Conservation (phyloP, 192 early-diverging fungal species). For the Geosiphon pyriformis region DNA sequence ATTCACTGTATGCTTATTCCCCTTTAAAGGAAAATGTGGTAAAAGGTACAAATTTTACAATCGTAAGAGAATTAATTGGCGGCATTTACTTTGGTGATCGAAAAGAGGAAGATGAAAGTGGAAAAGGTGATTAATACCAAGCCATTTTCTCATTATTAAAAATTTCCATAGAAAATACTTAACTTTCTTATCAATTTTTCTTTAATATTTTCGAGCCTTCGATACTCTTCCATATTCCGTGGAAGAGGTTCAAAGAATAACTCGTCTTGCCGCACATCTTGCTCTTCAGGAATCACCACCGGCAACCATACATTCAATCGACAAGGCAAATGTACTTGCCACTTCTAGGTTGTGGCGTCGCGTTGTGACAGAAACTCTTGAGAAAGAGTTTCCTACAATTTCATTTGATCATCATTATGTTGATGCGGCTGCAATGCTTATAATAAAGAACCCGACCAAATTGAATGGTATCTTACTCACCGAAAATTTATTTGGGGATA, state of each 20-base stretch:
- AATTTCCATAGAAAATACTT: not conserved
- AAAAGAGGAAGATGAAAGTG: slow-evolving; percentile 63
- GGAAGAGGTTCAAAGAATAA: slow-evolving; percentile 89
- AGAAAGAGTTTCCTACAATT: slow-evolving; percentile 85
- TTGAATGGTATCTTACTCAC: slow-evolving; percentile 96
- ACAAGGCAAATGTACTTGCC: slow-evolving; percentile 98
- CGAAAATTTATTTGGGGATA: slow-evolving; percentile 99
- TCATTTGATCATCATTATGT: slow-evolving; percentile 88
- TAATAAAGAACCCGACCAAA: slow-evolving; percentile 84
- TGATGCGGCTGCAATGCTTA: slow-evolving; percentile 95
- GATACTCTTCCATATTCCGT: slow-evolving; percentile 95
- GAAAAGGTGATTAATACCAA: slow-evolving; percentile 47
- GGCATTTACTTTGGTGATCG: slow-evolving; percentile 98
- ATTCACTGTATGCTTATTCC: slow-evolving; percentile 72
- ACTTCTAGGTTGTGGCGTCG: slow-evolving; percentile 96
- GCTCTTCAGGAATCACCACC: slow-evolving; percentile 74
- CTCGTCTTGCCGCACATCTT: slow-evolving; percentile 85
- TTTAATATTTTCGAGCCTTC: slow-evolving; percentile 49
- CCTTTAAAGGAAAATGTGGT: slow-evolving; percentile 91
- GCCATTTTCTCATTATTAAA: slow-evolving; percentile 9
- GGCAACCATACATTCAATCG: slow-evolving; percentile 89
- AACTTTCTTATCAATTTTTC: slow-evolving; percentile 3
- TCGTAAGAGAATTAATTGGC: slow-evolving; percentile 93
- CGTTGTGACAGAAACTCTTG: slow-evolving; percentile 83
- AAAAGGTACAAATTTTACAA: slow-evolving; percentile 84